Evolutionary conservation across 208 protist species (phyloP), one percentile per base, ranked within the genome.

Genomic region (Phytomonas serpens): DNA sequence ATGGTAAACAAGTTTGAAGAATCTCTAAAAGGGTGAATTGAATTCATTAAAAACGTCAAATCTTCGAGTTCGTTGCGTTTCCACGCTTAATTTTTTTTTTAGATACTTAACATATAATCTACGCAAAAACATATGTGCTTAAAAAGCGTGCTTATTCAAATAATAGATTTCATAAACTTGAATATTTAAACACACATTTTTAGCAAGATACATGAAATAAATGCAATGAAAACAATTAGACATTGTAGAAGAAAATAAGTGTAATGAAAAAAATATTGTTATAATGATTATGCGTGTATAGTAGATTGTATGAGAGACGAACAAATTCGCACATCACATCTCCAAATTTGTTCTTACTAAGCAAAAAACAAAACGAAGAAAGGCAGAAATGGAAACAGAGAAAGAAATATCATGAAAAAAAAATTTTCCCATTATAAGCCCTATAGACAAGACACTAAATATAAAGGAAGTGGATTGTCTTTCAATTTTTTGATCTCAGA

Each of bases 161-260:
- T 34, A 23, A 9, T 13, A 0, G 61, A 27, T 9, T 42, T 40
- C 0, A 32, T 16, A 64, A 37, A 64, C 10, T 63, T 63, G 37
- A 6, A 63, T 11, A 5, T 34, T n/a, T 29, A 38, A 61, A 51
- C 9, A 67, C 1, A n/a, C 23, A 67, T 42, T 32, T 11, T 57
- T 31, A 67, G 29, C n/a, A 31, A 62, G 19, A 52, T 68, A 27
- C 64, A 31, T 38, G n/a, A 19, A 61, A 64, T 27, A 34, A 40
- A 71, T 7, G 27, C 30, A 13, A 62, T 32, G 37, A 51, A 61
- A n/a, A 73, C n/a, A 65, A n/a, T 66, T 63, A 36, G 4, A 47
- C 14, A 66, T 34, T 71, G n/a, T 16, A 71, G 29, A 73, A 31
- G 71, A 69, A 76, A 40, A 74, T 64, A 78, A 32, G 19, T 30